Evolutionary conservation across 176 grass and related monocot genomes (phyloP), one percentile per base, ranked within the genome.

Genomic region (Melocanna baccifera): DNA sequence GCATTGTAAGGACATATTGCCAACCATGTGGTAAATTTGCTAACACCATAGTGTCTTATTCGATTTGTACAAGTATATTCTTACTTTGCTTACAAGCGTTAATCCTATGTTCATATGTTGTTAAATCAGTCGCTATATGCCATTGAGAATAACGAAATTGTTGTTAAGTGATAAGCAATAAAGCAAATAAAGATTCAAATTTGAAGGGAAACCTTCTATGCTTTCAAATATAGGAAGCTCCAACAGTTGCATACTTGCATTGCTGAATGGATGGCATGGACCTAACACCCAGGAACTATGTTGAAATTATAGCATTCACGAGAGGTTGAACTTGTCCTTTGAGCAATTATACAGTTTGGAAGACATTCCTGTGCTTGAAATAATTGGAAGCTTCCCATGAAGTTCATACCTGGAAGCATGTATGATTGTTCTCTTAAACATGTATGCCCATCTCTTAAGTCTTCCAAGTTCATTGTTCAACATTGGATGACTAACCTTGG

Each of bases 371-470:
- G 32, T 78, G 40, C 58, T 64, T 32, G 15, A 65, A 65, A 48
- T 30, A 11, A 37, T 65, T 12, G 19, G 13, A 19, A n/a, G 8
- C 25, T 61, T 79, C 43, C 43, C 62, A 63, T 32, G 25, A 30
- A 64, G 57, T 32, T 79, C 9, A 6, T 79, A 48, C 43, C 18
- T 29, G 45, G 16, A 47, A 79, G 37, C 67, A 25, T n/a, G 12
- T 70, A n/a, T 23, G 41, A 70, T 45, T 41, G 68, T 78, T 32
- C 86, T 91, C 26, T 79, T 63, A 66, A 56, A 19, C 50, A 53
- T 55, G 18, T 85, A 23, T 23, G 7, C 25, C 52, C 23, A 12
- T 55, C 14, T 81, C 42, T 0, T 37, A 73, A 18, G 13, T 25
- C 3, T 81, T 51, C 2, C 45, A 73, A 18, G 13, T 19, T 4